phyloP scores from a whole-genome alignment of 805 yeast species.

The Sugiyamaella valdiviana region DNA sequence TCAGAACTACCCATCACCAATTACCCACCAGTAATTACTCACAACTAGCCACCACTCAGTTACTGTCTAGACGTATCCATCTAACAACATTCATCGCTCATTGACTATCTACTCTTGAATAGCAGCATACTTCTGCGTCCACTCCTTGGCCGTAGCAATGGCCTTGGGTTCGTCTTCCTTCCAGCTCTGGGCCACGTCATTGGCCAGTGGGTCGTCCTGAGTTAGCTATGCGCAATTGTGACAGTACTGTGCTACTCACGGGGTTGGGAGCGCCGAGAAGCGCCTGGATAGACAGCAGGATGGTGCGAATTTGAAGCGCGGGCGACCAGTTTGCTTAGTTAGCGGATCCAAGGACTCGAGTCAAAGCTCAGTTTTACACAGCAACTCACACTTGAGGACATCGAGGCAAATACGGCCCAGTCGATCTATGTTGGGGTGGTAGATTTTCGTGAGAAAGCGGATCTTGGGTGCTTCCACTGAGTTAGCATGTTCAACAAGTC shows the following conservation, averaged over 20 bases:
- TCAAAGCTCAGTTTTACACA: not conserved
- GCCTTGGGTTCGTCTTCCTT: conserved; percentile 77
- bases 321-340: conserved; percentile 84
- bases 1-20: too few relatives aligned
- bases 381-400: conserved; percentile 61
- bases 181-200: conserved; percentile 97
- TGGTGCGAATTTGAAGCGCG: conserved; percentile 91
- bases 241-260: not conserved
- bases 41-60: too few relatives aligned
- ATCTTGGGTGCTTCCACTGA: conserved; percentile 91
- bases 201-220: conserved; percentile 87
- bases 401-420: conserved; percentile 94
- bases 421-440: conserved; percentile 94
- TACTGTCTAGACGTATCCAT: too few relatives aligned
- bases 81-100: too few relatives aligned
- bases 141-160: conserved; percentile 67
- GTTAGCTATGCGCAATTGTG: not conserved
- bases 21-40: too few relatives aligned
- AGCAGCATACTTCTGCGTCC: conserved; percentile 60
- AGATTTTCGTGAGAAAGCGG: conserved; percentile 85
- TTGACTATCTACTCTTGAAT: not conserved
- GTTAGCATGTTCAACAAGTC: conserved; percentile 5
- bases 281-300: conserved; percentile 86
- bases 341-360: not conserved
- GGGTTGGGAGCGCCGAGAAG: conserved; percentile 94